Evolutionary conservation across 2,329 filamentous ascomycete species (phyloP).

Genomic region (Pseudocercospora fijiensis): DNA sequence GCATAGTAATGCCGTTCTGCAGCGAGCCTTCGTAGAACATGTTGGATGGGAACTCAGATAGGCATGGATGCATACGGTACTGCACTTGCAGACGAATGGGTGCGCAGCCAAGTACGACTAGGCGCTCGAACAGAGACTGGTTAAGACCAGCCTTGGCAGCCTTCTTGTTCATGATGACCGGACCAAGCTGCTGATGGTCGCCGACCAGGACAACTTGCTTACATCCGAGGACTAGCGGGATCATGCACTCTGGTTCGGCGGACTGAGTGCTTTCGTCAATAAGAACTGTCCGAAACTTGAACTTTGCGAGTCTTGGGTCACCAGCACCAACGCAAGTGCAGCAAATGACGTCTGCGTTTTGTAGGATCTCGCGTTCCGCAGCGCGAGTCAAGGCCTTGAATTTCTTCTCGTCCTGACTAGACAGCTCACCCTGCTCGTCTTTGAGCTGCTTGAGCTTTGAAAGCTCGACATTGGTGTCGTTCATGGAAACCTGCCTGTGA

Average conservation of each 20-base stretch:
- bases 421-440: slow-evolving; percentile 83
- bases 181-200: slow-evolving; percentile 95
- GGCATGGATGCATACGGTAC: slow-evolving; percentile 97
- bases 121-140: slow-evolving; percentile 95
- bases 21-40: slow-evolving; percentile 99
- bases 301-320: slow-evolving; percentile 89
- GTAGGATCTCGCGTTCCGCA: slow-evolving; percentile 91
- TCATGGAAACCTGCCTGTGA: slow-evolving; percentile 93
- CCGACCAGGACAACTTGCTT: slow-evolving; percentile 99
- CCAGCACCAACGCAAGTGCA: slow-evolving; percentile 98
- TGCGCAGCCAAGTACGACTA: slow-evolving; percentile 85
- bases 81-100: slow-evolving; percentile 95
- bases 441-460: slow-evolving; percentile 92
- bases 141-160: slow-evolving; percentile 96
- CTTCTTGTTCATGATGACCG: slow-evolving; percentile 99
- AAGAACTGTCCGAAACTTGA: slow-evolving; percentile 96
- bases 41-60: slow-evolving; percentile 96
- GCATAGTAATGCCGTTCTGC: slow-evolving; percentile 91
- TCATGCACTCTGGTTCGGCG: slow-evolving; percentile 98
- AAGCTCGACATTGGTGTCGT: slow-evolving; percentile 91
- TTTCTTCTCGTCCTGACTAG: slow-evolving; percentile 96
- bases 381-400: slow-evolving; percentile 93
- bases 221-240: slow-evolving; percentile 91
- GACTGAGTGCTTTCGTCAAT: slow-evolving; percentile 99
- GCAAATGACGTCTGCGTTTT: slow-evolving; percentile 95